Evolutionary conservation across 495 filamentous ascomycete genomes (phyloP), one percentile per base, ranked within the genome.

Genomic region (Neohortaea acidophila): DNA sequence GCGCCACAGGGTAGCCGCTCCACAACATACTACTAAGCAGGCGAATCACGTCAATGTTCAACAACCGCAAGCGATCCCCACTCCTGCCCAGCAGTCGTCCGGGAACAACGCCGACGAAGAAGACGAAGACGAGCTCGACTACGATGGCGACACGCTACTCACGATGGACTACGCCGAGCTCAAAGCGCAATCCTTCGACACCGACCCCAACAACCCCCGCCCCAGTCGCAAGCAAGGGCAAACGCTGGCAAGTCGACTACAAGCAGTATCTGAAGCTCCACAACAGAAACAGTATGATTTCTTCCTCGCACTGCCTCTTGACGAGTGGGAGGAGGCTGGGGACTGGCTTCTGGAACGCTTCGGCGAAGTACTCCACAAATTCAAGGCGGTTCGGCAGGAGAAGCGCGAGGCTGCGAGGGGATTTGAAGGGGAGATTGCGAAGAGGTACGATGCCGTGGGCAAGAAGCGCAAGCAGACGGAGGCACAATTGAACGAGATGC

Each of bases 301-400:
- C 55, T 75, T 85, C 45, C 58, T 66, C 8, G 66, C 65, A 4
- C 61, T 92, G 51, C 51, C 69, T 2, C 65, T 81, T 17, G 61
- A 69, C 19, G 77, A 87, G 53, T 89, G 84, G 79, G 84, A 94
- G 53, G 66, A 78, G 33, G 72, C 77, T 11, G 84, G 84, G 6
- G 82, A 94, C 44, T 75, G 79, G 64, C 72, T 94, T 27, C 59
- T 87, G 11, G 71, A 73, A 2, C 69, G 68, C 43, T 86, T 89
- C 48, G 61, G 62, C 4, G 62, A 66, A 6, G 54, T 85, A 13
- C 62, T 85, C 44, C 52, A 60, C 13, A 67, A 72, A 47, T 68
- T 86, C 51, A 80, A 70, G 41, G 62, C 71, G 0, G 63, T 75
- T 21, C 63, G 84, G 31, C 65, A 67, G 39, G 64, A 67, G 14